A percentile compares a stretch with the other conserved stretches of the same genome.
These are phyloP conservation scores for Tuber aestivum DNA, from an alignment of 495 filamentous ascomycete species.

Conservation along the genomic window DNA sequence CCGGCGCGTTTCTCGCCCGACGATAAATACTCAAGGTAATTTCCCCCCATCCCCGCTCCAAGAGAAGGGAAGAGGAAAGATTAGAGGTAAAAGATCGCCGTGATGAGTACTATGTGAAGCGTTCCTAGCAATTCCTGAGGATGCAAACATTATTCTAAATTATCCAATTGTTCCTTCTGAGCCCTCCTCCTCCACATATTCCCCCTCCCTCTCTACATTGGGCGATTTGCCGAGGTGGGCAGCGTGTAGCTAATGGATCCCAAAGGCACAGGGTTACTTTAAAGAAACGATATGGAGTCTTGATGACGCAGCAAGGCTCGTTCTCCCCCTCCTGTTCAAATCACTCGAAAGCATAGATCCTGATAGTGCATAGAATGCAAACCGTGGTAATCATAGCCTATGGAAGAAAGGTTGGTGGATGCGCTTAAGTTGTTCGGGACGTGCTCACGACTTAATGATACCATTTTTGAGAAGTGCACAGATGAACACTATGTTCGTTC, in stretches of 20 bases:
- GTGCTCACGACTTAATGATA: not conserved
- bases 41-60: not conserved
- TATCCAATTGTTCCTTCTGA: slow-evolving; percentile 46
- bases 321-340: slow-evolving; percentile 10
- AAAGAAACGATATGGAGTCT: slow-evolving; percentile 82
- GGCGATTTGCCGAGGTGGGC: not conserved
- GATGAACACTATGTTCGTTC: not conserved
- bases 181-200: slow-evolving; percentile 10
- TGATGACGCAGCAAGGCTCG: slow-evolving; percentile 78
- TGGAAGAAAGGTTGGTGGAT: not conserved
- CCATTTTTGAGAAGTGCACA: not conserved
- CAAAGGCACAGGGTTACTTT: slow-evolving; percentile 78
- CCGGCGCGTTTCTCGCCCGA: slow-evolving; percentile 95
- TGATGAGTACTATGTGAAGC: slow-evolving; percentile 41
- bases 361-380: not conserved
- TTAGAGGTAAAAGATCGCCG: not conserved
- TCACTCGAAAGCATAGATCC: not conserved
- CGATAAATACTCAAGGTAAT: slow-evolving; percentile 88
- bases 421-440: not conserved
- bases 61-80: not conserved
- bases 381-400: not conserved
- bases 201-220: not conserved
- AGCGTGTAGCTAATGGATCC: slow-evolving; percentile 6
- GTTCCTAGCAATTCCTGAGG: slow-evolving; percentile 37
- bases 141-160: slow-evolving; percentile 25